A percentile compares a stretch with the other conserved stretches of the same genome.
Evolutionary conservation across 1,284 basidiomycete species (phyloP).

Genomic region (Xerocomus cyaneibrunnescens): DNA sequence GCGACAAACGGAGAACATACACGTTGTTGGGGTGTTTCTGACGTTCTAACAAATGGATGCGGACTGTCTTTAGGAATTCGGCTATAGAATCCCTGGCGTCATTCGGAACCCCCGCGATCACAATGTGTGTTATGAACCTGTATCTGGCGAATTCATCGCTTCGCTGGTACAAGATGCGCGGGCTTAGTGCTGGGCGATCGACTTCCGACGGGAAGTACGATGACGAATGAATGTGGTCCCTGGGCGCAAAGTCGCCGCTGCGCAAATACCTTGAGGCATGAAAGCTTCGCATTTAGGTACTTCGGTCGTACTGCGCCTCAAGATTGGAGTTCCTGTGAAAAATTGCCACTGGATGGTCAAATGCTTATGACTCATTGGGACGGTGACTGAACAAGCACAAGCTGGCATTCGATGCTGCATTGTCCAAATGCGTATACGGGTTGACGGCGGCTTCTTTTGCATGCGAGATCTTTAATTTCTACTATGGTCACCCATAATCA

Average conservation of each 20-base stretch:
- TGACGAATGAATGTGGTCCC: constrained; percentile 32
- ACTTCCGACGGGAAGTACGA: constrained; percentile 27
- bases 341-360: constrained; percentile 8
- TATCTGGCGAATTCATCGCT: constrained; percentile 10
- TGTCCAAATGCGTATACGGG: constrained; percentile 11
- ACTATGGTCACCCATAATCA: constrained; percentile 10
- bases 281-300: constrained; percentile 35
- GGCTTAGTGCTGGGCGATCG: constrained; percentile 31
- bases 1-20: constrained; percentile 31
- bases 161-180: constrained; percentile 17
- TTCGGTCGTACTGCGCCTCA: constrained; percentile 31
- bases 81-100: constrained; percentile 17
- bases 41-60: constrained; percentile 25
- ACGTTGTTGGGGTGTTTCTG: constrained; percentile 32
- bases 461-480: constrained; percentile 30
- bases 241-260: constrained; percentile 34
- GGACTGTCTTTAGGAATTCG: constrained; percentile 35
- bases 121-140: constrained; percentile 12
- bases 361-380: constrained; percentile 13
- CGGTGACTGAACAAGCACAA: constrained; percentile 14
- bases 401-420: constrained; percentile 10
- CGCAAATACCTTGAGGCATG: constrained; percentile 37
- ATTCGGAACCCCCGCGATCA: constrained; percentile 27
- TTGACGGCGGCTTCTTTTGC: constrained; percentile 14
- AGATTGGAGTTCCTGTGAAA: constrained; percentile 31